Evolutionary conservation across 148 eudicot genomes (phyloP).

Genomic region (Rhododendron ovatum): DNA sequence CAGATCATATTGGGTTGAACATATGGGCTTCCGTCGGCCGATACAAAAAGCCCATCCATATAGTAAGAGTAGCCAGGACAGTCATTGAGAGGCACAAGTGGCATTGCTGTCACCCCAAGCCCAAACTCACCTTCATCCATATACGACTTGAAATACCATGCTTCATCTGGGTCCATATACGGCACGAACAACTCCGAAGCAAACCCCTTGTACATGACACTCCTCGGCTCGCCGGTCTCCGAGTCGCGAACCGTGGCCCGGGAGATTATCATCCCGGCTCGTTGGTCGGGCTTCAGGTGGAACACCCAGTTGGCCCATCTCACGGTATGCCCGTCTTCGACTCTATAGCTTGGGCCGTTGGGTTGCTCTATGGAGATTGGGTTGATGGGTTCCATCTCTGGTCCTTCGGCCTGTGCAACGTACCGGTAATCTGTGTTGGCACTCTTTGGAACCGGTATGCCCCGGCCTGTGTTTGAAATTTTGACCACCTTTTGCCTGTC

Average conservation of each 20-base stretch:
- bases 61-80: conserved; percentile 34
- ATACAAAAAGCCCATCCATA: conserved; percentile 35
- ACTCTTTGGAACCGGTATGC: conserved; percentile 29
- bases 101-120: conserved; percentile 27
- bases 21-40: conserved; percentile 33
- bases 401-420: background rate
- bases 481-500: conserved; percentile 23
- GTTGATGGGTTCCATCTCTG: conserved; percentile 17
- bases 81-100: conserved; percentile 40
- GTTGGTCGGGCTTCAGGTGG: conserved; percentile 34
- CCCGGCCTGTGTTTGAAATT: conserved; percentile 16
- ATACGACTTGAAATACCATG: conserved; percentile 38
- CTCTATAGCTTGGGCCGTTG: conserved; percentile 28
- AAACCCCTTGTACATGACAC: conserved; percentile 42
- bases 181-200: conserved; percentile 40
- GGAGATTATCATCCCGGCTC: conserved; percentile 35
- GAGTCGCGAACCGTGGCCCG: conserved; percentile 33
- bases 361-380: conserved; percentile 39
- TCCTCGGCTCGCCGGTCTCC: conserved; percentile 29
- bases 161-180: conserved; percentile 37
- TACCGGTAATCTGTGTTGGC: conserved; percentile 26
- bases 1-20: conserved; percentile 34
- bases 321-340: conserved; percentile 27
- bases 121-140: conserved; percentile 44
- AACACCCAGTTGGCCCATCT: conserved; percentile 47